Base-by-base conservation (phyloP, 768 basidiomycete genomes). In the Trametes cingulata region DNA sequence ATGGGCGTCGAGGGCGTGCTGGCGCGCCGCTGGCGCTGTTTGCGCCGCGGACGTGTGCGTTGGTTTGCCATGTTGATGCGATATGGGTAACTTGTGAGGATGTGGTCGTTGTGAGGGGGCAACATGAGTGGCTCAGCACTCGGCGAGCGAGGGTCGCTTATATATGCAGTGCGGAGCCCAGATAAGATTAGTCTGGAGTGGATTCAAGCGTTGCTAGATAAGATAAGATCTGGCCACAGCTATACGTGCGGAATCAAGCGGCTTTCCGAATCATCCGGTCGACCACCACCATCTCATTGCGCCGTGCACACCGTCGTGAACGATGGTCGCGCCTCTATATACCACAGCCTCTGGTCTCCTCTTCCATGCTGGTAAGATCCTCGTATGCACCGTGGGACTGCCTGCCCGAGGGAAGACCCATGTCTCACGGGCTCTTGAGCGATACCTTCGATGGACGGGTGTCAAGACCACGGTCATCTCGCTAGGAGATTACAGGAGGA, bases 381-480 rank as follows among this genome's bases (percentile, higher is more conserved):
- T 98, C 22, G 88, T 97, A 46, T 79, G 95, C 58, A 93, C 95
- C 19, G 90, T 98, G 55, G 96, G 96, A 9, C 80, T 98, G 3
- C 95, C 95, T 45, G 95, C 96, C 1, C 85, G 94, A 53, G 94
- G 95, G 35, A 97, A 97, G 77, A 99, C 97, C 0, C 97, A 99
- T 72, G 93, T 98, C 57, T 96, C 95, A 1, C 84, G 95, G 39
- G 88, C 96, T 7, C 81, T 98, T 13, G 96, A 98, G 73, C 86
- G 97, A n/a, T 99, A 99, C 74, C 82, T 99, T 1, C 82, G 94
- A 73, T 99, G 97, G 97, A 91, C 93, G 74, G 97, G 97, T 29
- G 92, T 99, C 54, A 98, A 96, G 75, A 96, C 94, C 0, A 85
- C 90, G 63, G 97, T 98, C 54, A 87, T 98, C 56, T 95, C 94